phyloP scores from a whole-genome alignment of 2,329 filamentous ascomycete species.

The Calycina herbarum region DNA sequence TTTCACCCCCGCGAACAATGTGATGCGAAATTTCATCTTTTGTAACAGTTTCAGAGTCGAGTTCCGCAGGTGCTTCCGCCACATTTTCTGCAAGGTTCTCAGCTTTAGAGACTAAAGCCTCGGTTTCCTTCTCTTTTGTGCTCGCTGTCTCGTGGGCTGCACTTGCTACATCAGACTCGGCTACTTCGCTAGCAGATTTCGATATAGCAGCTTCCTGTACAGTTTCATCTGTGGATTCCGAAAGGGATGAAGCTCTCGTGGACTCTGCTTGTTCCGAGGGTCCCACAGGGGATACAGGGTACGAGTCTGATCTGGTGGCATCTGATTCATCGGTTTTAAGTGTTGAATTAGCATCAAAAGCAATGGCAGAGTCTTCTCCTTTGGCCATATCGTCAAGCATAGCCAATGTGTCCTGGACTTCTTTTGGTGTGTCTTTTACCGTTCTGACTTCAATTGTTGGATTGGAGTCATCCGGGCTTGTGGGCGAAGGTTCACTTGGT shows the following conservation, averaged over 20 bases:
- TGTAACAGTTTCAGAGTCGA: neutral
- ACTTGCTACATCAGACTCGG: slow-evolving; percentile 3
- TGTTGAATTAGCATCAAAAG: slow-evolving; percentile 47
- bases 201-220: slow-evolving; percentile 39
- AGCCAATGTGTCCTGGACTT: slow-evolving; percentile 29
- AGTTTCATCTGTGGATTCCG: slow-evolving; percentile 63
- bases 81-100: neutral
- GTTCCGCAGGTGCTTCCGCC: neutral
- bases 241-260: slow-evolving; percentile 64
- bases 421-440: slow-evolving; percentile 23
- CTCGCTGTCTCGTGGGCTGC: neutral
- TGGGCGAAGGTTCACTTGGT: slow-evolving; percentile 29
- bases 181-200: slow-evolving; percentile 17
- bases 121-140: neutral
- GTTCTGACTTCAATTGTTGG: slow-evolving; percentile 14
- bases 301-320: slow-evolving; percentile 57
- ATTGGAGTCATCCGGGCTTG: slow-evolving; percentile 12
- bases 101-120: neutral
- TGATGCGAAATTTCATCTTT: neutral
- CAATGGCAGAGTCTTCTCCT: slow-evolving; percentile 54
- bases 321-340: slow-evolving; percentile 34
- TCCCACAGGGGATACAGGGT: slow-evolving; percentile 1
- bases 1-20: neutral
- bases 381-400: slow-evolving; percentile 38
- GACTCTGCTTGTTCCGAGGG: slow-evolving; percentile 57